Conservation (phyloP, 495 filamentous ascomycete genomes). For the Penicillium odoratum region DNA sequence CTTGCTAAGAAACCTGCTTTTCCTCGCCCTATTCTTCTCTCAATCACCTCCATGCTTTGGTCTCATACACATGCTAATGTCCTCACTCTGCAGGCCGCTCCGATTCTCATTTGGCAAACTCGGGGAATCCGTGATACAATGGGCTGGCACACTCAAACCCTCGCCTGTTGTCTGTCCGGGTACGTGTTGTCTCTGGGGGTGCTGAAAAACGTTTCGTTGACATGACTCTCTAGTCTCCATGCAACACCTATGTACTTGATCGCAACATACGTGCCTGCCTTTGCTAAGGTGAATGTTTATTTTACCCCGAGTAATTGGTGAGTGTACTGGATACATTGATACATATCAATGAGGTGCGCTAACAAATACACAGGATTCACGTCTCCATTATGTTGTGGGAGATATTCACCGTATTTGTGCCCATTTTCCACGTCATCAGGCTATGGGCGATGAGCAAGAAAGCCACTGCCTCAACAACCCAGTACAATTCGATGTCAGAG, state of each 20-base stretch:
- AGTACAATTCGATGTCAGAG: background rate
- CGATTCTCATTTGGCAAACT: slow-evolving; percentile 10
- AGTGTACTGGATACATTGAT: background rate
- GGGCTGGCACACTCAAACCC: slow-evolving; percentile 16
- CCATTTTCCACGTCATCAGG: slow-evolving; percentile 10
- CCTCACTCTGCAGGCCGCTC: slow-evolving; percentile 3
- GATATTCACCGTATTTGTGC: slow-evolving; percentile 16
- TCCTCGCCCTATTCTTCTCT: too few relatives aligned
- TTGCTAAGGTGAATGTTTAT: slow-evolving; percentile 11
- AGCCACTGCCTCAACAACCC: background rate
- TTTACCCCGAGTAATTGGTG: slow-evolving; percentile 14
- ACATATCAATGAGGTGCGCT: background rate
- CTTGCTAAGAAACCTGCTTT: too few relatives aligned
- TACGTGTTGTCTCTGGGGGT: background rate
- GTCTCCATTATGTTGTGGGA: slow-evolving; percentile 12
- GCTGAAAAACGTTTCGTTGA: background rate
- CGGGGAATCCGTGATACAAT: slow-evolving; percentile 14
- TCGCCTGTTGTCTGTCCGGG: slow-evolving; percentile 11
- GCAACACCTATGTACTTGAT: slow-evolving; percentile 12
- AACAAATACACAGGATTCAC: slow-evolving; percentile 9
- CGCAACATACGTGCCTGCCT: slow-evolving; percentile 11
- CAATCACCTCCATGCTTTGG: too few relatives aligned
- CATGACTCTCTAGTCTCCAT: slow-evolving; percentile 12
- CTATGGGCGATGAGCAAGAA: slow-evolving; percentile 4
- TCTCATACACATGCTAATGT: background rate